Evolutionary conservation across 345 rosid genomes (phyloP), one percentile per base, ranked within the genome.

Genomic region (Eucalyptus marginata): DNA sequence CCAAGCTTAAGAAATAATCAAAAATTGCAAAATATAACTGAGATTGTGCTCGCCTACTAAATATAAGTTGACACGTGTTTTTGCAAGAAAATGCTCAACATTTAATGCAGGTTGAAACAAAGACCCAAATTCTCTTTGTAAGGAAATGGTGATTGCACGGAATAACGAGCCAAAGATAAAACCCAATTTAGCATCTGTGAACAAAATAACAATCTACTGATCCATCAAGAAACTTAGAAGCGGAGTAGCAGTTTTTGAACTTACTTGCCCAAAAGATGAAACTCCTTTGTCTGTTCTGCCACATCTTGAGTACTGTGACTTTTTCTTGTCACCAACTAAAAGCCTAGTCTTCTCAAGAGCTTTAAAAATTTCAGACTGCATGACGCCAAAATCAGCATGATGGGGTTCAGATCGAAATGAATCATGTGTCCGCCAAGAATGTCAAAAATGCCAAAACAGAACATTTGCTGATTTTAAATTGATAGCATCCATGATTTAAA

Each of bases 261-360:
- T 93, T 89, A 98, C 99, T 92, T 97, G 99, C 54, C 99, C 99
- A 92, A 95, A 95, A 20, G 99, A 95, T 14, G 99, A 98, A 90
- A 97, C 99, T 89, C 99, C 99, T 91, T 89, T 97, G 92, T 97
- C 99, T 36, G 99, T 98, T 92, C 99, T 95, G 87, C 98, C 99
- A 62, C 99, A 98, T 92, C 99, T 94, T 33, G 98, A 98, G 92
- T 98, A 97, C 85, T 88, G 94, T 89, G 92, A 92, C 51, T 94
- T 94, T 93, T 95, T 96, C 94, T 89, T 97, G 92, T 96, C 94
- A 87, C 97, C 97, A 93, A 94, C 92, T 87, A 95, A 92, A 89
- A 98, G 99, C 89, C 94, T 92, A 87, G 97, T 98, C 92, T 93
- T 94, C 92, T 94, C 95, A 58, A 97, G 93, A 89, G 99, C 99